phyloP scores from a whole-genome alignment of 306 rosid genomes.

The Erythrophleum fordii region DNA sequence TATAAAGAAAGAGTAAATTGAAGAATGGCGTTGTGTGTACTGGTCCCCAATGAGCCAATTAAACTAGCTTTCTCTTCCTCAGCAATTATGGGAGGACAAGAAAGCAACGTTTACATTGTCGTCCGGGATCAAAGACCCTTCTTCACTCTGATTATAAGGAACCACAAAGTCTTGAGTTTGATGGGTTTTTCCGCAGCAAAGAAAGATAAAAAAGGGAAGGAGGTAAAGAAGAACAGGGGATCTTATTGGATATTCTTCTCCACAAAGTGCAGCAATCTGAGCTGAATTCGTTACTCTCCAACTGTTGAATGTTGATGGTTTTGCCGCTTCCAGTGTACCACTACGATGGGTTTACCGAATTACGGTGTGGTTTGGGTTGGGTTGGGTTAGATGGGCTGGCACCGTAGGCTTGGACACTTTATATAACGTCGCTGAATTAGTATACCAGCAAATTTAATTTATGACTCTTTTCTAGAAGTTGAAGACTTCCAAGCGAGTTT shows the following conservation, averaged over 20 bases:
- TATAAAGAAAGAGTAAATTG: no score
- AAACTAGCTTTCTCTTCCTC: neutral
- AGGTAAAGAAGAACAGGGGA: neutral
- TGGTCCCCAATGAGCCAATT: neutral
- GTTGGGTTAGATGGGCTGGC: neutral
- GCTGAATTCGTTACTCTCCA: neutral
- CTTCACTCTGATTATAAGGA: neutral
- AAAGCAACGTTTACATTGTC: neutral
- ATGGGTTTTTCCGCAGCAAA: neutral
- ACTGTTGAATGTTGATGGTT: slow-evolving; percentile 1
- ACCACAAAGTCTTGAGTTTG: neutral
- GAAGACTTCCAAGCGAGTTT: neutral
- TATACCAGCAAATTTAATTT: no score
- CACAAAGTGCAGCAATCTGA: neutral
- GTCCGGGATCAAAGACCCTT: neutral
- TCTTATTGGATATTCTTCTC: slow-evolving; percentile 31
- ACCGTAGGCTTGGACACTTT: neutral
- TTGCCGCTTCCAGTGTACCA: neutral
- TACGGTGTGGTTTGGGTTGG: neutral
- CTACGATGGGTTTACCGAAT: neutral
- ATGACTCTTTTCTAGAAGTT: neutral
- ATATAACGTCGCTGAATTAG: neutral
- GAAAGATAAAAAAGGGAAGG: neutral
- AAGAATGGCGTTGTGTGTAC: neutral
- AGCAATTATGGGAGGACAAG: neutral